Evolutionary conservation across 1,284 basidiomycete genomes (phyloP).

Genomic region (Acaromyces ingoldii): DNA sequence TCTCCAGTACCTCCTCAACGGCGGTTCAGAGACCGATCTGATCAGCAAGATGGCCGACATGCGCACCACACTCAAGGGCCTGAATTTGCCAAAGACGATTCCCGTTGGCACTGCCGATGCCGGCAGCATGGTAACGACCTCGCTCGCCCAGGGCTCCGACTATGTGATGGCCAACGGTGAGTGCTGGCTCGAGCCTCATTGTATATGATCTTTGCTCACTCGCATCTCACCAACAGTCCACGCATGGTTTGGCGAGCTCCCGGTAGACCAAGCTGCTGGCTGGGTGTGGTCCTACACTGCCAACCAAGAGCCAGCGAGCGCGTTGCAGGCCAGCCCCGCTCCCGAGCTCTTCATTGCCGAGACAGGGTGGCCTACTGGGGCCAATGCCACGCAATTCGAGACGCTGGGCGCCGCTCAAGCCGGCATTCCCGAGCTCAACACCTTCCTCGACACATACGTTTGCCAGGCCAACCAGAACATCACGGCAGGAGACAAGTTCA

Average conservation of each 20-base stretch:
- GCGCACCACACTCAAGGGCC: conserved; percentile 58
- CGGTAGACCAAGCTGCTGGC: conserved; percentile 64
- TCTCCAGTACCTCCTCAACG: conserved; percentile 30
- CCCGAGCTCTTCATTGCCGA: conserved; percentile 73
- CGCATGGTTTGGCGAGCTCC: conserved; percentile 65
- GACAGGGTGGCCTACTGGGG: conserved; percentile 85
- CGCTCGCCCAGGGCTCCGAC: conserved; percentile 67
- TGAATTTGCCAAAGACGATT: conserved; percentile 55
- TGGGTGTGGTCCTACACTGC: conserved; percentile 66
- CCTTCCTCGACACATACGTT: conserved; percentile 76
- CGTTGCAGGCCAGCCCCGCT: conserved; percentile 58
- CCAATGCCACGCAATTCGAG: conserved; percentile 19
- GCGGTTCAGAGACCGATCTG: conserved; percentile 53
- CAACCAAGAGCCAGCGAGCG: conserved; percentile 56
- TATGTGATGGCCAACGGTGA: conserved; percentile 66
- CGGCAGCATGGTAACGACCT: conserved; percentile 64
- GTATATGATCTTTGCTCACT: too few species aligned
- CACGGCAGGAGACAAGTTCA: conserved; percentile 59
- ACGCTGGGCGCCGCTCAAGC: conserved; percentile 26
- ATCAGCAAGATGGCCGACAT: conserved; percentile 62
- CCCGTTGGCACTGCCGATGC: conserved; percentile 86
- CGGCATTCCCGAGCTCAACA: conserved; percentile 27
- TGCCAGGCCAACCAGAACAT: conserved; percentile 77
- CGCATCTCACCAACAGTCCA: conserved; percentile 63
- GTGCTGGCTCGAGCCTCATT: too few species aligned